Base-by-base conservation (phyloP, 75 land plant genomes). In the Adiantum capillusveneris region DNA sequence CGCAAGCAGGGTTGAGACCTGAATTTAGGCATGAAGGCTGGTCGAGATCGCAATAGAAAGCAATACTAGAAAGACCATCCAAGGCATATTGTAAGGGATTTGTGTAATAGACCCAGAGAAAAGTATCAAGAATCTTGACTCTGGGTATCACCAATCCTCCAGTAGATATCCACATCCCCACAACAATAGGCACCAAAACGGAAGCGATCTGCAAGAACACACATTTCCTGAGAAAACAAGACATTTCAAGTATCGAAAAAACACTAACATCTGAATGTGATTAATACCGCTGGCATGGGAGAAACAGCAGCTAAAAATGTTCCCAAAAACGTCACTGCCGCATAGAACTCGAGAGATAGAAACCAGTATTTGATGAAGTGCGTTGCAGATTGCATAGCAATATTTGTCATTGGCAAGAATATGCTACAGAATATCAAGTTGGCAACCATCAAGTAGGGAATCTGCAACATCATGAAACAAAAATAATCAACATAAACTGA, bases 1-100 rank as follows among this genome's bases (percentile, higher is more conserved):
- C 57, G 55, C 80, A 78, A 1, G 64, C 68, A 58, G 52, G 2
- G 25, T 69, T 69, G 28, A 42, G 44, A 34, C 65, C 65, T 17
- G 29, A 19, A 43, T 69, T 56, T 29, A 69, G 13, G 49, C 76
- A 78, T 24, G 50, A n/a, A 36, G 64, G 58, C 42, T 53, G 59
- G 62, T 66, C 24, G 25, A 60, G 62, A 63, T 69, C 71, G 56
- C 81, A 79, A 59, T 59, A 74, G 65, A 79, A 79, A 46, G 77
- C 59, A 26, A 79, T 60, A 6, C 77, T 65, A 20, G 77, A 75
- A 20, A 75, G 37, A 13, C 67, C 37, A 54, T 75, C 69, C 11
- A 71, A 52, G 45, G 68, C 75, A 54, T 60, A 79, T 53, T 79
- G 79, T 43, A 79, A 50, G 18, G 82, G 78, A 48, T 75, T 75